Conservation (phyloP, 306 rosid species). For the Prunus mume region DNA sequence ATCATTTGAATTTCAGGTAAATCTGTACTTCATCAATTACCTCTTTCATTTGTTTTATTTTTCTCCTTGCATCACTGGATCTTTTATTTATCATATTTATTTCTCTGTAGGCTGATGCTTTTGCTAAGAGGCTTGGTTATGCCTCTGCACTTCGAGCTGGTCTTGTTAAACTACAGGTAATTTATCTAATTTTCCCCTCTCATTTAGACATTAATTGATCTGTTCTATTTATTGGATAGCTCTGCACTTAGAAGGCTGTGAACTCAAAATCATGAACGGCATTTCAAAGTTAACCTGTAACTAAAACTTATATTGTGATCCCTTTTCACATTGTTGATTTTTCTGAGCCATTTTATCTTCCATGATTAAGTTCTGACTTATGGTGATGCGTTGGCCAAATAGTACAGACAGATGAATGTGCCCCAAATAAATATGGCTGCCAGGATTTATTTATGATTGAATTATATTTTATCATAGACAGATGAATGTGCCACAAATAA, state of each 20-base stretch:
- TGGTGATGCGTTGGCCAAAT: neutral
- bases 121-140: conserved; percentile 84
- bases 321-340: neutral
- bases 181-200: conserved; percentile 6
- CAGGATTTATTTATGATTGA: neutral
- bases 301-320: neutral
- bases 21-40: conserved; percentile 3
- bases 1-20: conserved; percentile 92
- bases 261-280: neutral
- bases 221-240: neutral
- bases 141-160: conserved; percentile 60
- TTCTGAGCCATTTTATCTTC: neutral
- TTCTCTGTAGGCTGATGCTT: conserved; percentile 75
- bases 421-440: neutral
- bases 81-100: conserved; percentile 4
- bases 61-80: neutral
- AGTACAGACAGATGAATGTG: neutral
- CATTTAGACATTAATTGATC: neutral
- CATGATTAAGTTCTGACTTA: neutral
- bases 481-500: neutral
- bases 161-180: conserved; percentile 83
- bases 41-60: neutral
- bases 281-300: neutral
- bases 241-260: neutral
- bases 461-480: neutral